Evolutionary conservation across 192 early-diverging fungal genomes (phyloP), one percentile per base, ranked within the genome.

Genomic region (Polychytrium aggregatum): DNA sequence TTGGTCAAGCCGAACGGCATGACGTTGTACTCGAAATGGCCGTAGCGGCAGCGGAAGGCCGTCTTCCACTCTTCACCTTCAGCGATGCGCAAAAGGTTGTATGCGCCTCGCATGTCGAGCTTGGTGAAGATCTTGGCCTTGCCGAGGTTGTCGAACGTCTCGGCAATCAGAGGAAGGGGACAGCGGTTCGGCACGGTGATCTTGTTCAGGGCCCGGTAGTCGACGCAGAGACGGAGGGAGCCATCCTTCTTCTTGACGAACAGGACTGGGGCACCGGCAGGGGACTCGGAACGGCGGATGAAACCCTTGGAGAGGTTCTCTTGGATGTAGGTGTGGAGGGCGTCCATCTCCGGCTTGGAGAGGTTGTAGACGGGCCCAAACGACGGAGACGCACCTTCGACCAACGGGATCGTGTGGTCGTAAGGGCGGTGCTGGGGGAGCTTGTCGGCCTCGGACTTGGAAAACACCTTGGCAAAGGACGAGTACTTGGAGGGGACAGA

Each of bases 1-100:
- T 82, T 83, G 21, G 60, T 65, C 2, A 84, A 39, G 0, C 82
- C 81, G 47, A 82, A 80, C 0, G 78, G 79, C 35, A 86, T 45
- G n/a, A 82, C 78, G 0, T 52, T 27, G 36, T 57, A 81, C 43
- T 83, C 62, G 48, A 44, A 85, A 26, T 48, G 55, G 4, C 61
- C 61, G 41, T 50, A 60, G 31, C 22, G n/a, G 6, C 36, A 55
- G 10, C 25, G 35, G 26, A 62, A 55, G 0, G 56, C 50, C 3
- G 53, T 44, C 18, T 61, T 57, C 28, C 35, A 18, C 5, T 22
- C 30, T 20, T 25, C 25, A 0, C 26, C 36, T 13, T 28, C n/a
- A 14, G 52, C 51, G 17, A 72, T 41, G 0, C 44, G 39, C 33
- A 68, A 41, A 20, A 71, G 68, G 52, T 59, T 62, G 48, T 61